Evolutionary conservation across 2,329 filamentous ascomycete species (phyloP), one percentile per base, ranked within the genome.

Genomic region (Lasiodiplodia gonubiensis): DNA sequence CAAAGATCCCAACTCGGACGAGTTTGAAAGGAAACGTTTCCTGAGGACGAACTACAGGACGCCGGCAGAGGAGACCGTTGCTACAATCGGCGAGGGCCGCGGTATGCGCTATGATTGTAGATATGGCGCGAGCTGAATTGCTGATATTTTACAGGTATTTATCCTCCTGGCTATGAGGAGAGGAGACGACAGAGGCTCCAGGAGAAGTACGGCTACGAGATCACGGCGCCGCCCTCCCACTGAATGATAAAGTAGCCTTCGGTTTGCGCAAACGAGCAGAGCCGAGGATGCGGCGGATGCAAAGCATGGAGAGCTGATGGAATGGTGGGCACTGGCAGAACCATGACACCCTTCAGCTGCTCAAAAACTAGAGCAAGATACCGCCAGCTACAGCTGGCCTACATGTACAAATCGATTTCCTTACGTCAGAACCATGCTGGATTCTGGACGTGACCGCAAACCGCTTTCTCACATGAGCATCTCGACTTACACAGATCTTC

Each of bases 171-270:
- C 63, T 97, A 95, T 77, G 90, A 92, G 73, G 92, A 97, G 84
- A 86, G 94, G 79, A 89, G 94, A 79, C 88, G 88, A 72, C 85
- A 93, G 82, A 87, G 92, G 73, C 86, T 97, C 79, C 90, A 92
- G 86, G 90, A 93, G 81, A 92, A 89, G 80, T 97, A 97, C 76
- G 93, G 93, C 68, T 88, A 96, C 75, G 93, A 97, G 71, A 89
- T 97, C 42, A 74, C 65, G 71, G 74, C 70, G 21, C 68, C 68
- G n/a, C 25, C 68, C 10, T 21, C 61, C 25, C 68, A 64, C 35
- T 64, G 33, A 64, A 21, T 16, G 37, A 37, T 30, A 14, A 33
- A 54, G 23, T 21, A 53, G 49, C 18, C 39, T 30, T 14, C 5
- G 42, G n/a, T 54, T 64, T 16, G 51, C 14, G 33, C 27, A 42